A percentile compares a stretch with the other conserved stretches of the same genome.
These are phyloP conservation scores for Artomyces pyxidatus DNA, from an alignment of 768 basidiomycete genomes.

Conservation along the genomic window DNA sequence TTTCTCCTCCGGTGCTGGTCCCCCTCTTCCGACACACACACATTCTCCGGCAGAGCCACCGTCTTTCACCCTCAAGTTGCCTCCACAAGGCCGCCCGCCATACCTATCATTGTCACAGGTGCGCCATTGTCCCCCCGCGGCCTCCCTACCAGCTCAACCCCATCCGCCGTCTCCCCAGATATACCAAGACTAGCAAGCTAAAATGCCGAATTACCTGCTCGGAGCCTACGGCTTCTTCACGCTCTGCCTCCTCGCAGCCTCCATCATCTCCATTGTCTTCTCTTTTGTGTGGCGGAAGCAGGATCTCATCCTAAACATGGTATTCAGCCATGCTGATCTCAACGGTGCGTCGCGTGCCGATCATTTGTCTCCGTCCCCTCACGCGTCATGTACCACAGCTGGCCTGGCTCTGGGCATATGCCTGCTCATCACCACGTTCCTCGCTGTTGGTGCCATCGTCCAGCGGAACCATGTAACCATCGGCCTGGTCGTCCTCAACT, in stretches of 20 bases:
- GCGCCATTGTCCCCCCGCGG: background rate
- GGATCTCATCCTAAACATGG: slow-evolving; percentile 67
- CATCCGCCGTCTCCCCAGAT: background rate
- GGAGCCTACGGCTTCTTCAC: slow-evolving; percentile 69
- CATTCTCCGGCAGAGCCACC: background rate
- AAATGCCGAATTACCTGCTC: slow-evolving; percentile 65
- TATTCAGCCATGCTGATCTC: slow-evolving; percentile 49
- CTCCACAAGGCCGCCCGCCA: background rate
- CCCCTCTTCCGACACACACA: too few relatives aligned
- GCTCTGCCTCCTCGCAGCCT: slow-evolving; percentile 61
- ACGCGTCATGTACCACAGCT: slow-evolving; percentile 32
- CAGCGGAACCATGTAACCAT: slow-evolving; percentile 61
- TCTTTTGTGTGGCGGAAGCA: slow-evolving; percentile 66
- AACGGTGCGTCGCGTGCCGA: slow-evolving; percentile 37
- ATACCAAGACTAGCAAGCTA: background rate
- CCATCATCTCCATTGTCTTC: slow-evolving; percentile 52
- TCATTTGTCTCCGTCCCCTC: background rate
- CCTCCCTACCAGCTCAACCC: background rate
- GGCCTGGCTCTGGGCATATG: slow-evolving; percentile 63
- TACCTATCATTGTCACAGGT: background rate
- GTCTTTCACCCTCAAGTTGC: background rate
- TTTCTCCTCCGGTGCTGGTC: slow-evolving; percentile 2
- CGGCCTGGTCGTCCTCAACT: slow-evolving; percentile 73
- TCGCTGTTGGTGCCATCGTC: slow-evolving; percentile 65
- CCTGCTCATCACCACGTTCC: slow-evolving; percentile 55